Percentiles rank a stretch among this genome's conserved stretches.
phyloP scores from a whole-genome alignment of 208 protist genomes.

The Acanthamoeba royreba region DNA sequence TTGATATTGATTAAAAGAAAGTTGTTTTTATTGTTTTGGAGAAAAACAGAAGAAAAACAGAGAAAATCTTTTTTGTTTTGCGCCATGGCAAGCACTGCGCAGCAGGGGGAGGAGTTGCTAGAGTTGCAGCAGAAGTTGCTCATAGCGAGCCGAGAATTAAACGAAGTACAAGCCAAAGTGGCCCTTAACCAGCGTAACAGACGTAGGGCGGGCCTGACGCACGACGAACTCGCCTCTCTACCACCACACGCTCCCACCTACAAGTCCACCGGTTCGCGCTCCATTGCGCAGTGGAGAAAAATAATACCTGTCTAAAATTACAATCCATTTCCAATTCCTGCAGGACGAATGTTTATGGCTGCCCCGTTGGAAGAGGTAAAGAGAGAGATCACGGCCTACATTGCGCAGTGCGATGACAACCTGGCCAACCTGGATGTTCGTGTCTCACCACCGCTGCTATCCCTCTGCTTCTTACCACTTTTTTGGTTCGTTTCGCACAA shows the following conservation, averaged over 20 bases:
- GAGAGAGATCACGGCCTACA: background rate
- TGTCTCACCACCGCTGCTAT: background rate
- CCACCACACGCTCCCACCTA: background rate
- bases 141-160: background rate
- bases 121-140: background rate
- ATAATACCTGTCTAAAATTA: too few relatives aligned
- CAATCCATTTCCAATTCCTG: background rate
- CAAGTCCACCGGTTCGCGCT: background rate
- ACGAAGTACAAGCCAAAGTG: background rate
- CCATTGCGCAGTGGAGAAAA: too few relatives aligned
- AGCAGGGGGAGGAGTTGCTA: background rate
- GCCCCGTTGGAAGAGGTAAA: background rate
- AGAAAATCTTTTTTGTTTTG: too few relatives aligned
- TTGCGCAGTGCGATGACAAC: background rate
- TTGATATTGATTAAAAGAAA: too few relatives aligned
- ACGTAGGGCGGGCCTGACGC: background rate
- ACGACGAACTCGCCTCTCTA: background rate
- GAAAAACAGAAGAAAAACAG: too few relatives aligned
- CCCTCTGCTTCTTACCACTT: background rate
- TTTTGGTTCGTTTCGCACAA: background rate
- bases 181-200: background rate
- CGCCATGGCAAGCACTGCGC: too few relatives aligned
- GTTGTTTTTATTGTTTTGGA: too few relatives aligned
- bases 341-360: background rate
- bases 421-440: background rate